Evolutionary conservation across 2,329 filamentous ascomycete genomes (phyloP).

Genomic region (Zopfia rhizophila): DNA sequence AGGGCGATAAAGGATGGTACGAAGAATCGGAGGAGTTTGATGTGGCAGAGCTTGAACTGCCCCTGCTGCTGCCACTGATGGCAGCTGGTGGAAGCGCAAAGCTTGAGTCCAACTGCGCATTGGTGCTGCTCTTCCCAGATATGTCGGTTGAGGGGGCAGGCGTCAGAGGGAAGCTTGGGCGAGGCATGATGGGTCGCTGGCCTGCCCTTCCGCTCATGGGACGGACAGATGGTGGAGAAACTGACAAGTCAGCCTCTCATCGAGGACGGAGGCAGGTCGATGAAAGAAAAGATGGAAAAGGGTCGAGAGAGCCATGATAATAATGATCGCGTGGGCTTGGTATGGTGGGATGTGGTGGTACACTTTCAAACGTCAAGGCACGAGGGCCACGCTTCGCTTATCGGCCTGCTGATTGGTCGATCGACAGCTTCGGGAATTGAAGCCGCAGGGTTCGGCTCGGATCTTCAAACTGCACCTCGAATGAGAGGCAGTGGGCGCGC

Average conservation of each 20-base stretch:
- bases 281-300: neutral
- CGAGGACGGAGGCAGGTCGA: constrained; percentile 3
- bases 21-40: constrained; percentile 63
- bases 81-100: constrained; percentile 84
- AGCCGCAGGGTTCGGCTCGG: constrained; percentile 7
- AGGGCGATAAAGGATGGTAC: constrained; percentile 59
- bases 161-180: constrained; percentile 74
- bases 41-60: constrained; percentile 59
- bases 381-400: neutral
- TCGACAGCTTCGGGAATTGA: neutral
- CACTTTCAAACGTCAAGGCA: neutral
- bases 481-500: constrained; percentile 9
- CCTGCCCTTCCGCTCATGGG: constrained; percentile 26
- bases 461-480: constrained; percentile 10
- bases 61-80: constrained; percentile 59
- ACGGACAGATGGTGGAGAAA: constrained; percentile 3
- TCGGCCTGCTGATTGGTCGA: constrained; percentile 2
- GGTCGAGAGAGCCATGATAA: constrained; percentile 13
- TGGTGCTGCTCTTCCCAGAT: constrained; percentile 73
- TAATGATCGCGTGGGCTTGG: constrained; percentile 13
- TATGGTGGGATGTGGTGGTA: constrained; percentile 10
- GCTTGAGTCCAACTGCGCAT: constrained; percentile 70
- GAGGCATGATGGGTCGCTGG: constrained; percentile 67
- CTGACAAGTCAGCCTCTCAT: constrained; percentile 8
- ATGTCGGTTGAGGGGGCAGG: constrained; percentile 85